These are phyloP conservation scores for Omphalotus guepiniiformis DNA, from an alignment of 768 basidiomycete species.

Conservation along the genomic window DNA sequence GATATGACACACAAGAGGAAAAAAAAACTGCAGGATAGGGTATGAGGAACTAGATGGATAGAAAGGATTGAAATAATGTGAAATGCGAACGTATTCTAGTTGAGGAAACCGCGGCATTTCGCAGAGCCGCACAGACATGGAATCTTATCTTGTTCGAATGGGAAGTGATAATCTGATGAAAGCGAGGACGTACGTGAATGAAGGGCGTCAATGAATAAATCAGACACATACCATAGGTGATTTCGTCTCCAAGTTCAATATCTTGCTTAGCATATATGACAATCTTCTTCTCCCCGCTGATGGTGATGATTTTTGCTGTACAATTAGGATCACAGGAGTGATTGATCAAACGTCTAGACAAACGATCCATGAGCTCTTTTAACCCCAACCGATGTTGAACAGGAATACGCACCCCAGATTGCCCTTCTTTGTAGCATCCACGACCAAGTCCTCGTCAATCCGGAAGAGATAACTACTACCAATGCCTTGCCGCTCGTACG, in stretches of 20 bases:
- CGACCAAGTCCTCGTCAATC: conserved; percentile 96
- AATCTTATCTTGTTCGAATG: conserved; percentile 97
- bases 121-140: conserved; percentile 87
- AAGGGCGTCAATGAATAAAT: neutral
- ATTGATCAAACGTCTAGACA: conserved; percentile 86
- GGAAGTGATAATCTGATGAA: conserved; percentile 91
- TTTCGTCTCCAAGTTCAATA: conserved; percentile 95
- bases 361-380: conserved; percentile 8
- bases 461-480: conserved; percentile 97
- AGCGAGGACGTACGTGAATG: neutral
- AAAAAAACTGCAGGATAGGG: too few relatives aligned
- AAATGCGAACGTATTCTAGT: conserved; percentile 58
- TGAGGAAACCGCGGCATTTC: conserved; percentile 93
- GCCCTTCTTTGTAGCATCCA: conserved; percentile 98
- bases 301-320: conserved; percentile 87
- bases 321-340: conserved; percentile 97
- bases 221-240: conserved; percentile 77
- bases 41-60: too few relatives aligned
- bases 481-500: conserved; percentile 95
- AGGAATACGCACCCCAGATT: conserved; percentile 81
- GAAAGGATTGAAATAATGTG: too few relatives aligned
- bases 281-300: conserved; percentile 93
- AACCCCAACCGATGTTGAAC: conserved; percentile 11
- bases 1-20: too few relatives aligned
- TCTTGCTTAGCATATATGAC: conserved; percentile 98